phyloP scores from a whole-genome alignment of 2,329 filamentous ascomycete genomes.

The Fusarium napiforme region DNA sequence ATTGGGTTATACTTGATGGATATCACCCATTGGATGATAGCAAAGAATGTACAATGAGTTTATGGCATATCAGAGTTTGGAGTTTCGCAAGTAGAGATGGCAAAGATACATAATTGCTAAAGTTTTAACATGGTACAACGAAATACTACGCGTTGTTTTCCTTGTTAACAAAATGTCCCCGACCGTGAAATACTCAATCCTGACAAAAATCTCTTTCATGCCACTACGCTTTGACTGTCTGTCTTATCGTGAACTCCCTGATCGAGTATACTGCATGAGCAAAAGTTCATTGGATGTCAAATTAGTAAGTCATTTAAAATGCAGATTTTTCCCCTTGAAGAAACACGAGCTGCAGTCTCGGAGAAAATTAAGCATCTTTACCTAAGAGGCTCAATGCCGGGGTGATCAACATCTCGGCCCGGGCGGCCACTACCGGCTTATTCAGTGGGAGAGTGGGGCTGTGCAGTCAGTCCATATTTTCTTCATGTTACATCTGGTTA shows the following conservation, averaged over 20 bases:
- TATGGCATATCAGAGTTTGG: rapidly evolving
- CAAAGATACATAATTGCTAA: rapidly evolving
- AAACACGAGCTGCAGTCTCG: background rate
- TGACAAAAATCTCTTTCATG: background rate
- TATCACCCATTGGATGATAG: too few relatives aligned
- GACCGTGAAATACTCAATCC: rapidly evolving
- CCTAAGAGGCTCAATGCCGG: background rate
- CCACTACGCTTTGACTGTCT: background rate
- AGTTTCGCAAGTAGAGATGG: rapidly evolving
- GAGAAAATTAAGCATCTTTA: background rate
- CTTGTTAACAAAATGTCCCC: rapidly evolving
- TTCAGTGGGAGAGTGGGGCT: background rate
- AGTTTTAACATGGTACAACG: rapidly evolving
- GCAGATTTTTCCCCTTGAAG: background rate
- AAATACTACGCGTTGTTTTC: rapidly evolving
- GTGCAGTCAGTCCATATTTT: too few relatives aligned
- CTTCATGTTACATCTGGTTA: too few relatives aligned
- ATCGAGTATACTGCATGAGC: background rate
- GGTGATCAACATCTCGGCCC: background rate
- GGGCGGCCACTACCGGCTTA: background rate
- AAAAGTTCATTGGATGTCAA: background rate
- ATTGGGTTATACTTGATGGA: background rate
- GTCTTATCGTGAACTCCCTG: background rate
- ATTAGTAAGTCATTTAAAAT: background rate
- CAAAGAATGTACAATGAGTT: rapidly evolving